Percentiles rank a stretch among this genome's conserved stretches.
Evolutionary conservation across 257 asterid genomes (phyloP).

Genomic region (Cynanchum wilfordii): DNA sequence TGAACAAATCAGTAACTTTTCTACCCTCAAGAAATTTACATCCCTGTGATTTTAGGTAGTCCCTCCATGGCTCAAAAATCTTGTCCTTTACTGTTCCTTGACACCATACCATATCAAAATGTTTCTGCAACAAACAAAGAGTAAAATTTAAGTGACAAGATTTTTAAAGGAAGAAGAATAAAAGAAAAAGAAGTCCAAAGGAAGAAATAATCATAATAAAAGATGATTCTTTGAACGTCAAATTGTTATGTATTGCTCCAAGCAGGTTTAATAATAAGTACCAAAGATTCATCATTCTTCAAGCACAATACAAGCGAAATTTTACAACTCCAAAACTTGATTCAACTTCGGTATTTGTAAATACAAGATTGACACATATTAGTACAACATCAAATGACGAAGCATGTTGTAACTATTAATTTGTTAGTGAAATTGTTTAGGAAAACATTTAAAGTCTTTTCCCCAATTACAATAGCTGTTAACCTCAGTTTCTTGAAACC

Average conservation of each 20-base stretch:
- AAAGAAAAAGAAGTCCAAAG: neutral
- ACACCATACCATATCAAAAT: slow-evolving; percentile 45
- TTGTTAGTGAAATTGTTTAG: neutral
- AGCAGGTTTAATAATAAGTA: neutral
- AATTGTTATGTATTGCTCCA: neutral
- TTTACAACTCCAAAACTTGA: neutral
- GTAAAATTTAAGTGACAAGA: neutral
- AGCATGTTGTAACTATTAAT: neutral
- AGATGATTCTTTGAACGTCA: neutral
- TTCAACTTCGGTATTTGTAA: neutral
- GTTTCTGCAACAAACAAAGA: slow-evolving; percentile 30
- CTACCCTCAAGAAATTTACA: slow-evolving; percentile 53
- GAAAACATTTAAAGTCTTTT: neutral
- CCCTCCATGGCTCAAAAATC: slow-evolving; percentile 55
- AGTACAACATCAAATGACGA: neutral
- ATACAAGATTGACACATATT: neutral
- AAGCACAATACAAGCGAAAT: neutral
- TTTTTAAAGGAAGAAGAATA: neutral
- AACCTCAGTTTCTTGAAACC: neutral
- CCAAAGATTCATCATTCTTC: neutral
- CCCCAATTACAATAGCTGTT: neutral
- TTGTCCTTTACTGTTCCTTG: slow-evolving; percentile 47
- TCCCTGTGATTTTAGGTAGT: slow-evolving; percentile 40
- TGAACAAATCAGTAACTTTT: slow-evolving; percentile 42
- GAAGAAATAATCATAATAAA: neutral